Conservation (phyloP, 805 yeast species). For the Candida tibetensis region DNA sequence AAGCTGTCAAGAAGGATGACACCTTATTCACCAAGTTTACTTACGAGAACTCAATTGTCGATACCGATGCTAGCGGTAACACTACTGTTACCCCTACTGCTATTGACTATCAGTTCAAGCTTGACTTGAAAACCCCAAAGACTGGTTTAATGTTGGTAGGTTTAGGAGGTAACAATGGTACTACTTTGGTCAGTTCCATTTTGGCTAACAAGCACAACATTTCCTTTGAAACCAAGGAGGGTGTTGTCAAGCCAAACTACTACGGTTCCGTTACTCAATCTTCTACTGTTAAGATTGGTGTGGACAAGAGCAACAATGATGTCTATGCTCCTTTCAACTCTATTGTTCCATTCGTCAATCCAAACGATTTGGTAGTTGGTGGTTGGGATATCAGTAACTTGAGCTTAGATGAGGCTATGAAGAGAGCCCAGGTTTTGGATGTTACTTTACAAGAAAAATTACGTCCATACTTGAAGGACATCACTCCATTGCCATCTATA, state of each 20-base stretch:
- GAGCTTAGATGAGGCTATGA: conserved; percentile 73
- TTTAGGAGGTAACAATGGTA: conserved; percentile 94
- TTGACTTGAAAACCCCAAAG: conserved; percentile 77
- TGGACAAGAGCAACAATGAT: conserved; percentile 78
- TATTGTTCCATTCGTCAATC: conserved; percentile 81
- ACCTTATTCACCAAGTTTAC: conserved; percentile 60
- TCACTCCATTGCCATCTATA: conserved; percentile 75
- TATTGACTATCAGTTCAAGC: conserved; percentile 79
- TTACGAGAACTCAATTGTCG: conserved; percentile 75
- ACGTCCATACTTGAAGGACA: conserved; percentile 55
- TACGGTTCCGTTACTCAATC: conserved; percentile 94
- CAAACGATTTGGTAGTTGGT: conserved; percentile 84
- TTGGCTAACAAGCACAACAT: conserved; percentile 81
- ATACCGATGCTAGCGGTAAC: conserved; percentile 51
- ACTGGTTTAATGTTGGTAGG: conserved; percentile 91
- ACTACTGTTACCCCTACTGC: conserved; percentile 67
- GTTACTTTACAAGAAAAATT: conserved; percentile 78
- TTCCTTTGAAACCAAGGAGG: conserved; percentile 78
- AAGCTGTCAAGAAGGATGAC: conserved; percentile 47
- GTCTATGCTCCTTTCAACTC: conserved; percentile 91
- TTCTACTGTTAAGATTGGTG: conserved; percentile 85
- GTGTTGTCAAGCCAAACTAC: conserved; percentile 72
- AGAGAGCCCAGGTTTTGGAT: conserved; percentile 84
- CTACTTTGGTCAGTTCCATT: conserved; percentile 81
- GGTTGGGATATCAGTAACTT: conserved; percentile 92